Percentiles rank a stretch among this genome's conserved stretches.
Conservation (phyloP, 805 yeast genomes). For the Pichia thaimueangensis region DNA sequence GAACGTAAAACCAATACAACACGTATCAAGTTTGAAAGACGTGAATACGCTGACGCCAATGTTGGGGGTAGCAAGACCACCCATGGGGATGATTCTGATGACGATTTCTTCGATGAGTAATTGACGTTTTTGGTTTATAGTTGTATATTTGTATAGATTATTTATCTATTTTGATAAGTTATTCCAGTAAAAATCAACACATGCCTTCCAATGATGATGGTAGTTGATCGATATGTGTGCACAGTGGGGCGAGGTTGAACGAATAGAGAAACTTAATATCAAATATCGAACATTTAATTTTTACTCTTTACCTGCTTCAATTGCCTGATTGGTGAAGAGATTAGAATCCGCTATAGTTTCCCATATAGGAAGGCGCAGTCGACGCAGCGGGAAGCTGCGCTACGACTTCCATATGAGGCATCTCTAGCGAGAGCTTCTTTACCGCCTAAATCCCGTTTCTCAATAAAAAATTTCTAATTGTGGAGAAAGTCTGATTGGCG, state of each 20-base stretch:
- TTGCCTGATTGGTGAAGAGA: not conserved
- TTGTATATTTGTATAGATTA: no score
- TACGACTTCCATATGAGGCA: no score
- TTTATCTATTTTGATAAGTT: no score
- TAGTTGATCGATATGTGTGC: no score
- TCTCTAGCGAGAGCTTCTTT: no score
- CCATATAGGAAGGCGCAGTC: slow-evolving; percentile 6
- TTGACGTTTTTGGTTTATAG: no score
- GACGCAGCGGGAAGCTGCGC: not conserved
- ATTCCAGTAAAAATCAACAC: no score
- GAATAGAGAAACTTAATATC: not conserved
- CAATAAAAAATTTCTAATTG: no score
- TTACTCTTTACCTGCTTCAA: not conserved
- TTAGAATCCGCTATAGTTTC: slow-evolving; percentile 9
- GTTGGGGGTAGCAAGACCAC: slow-evolving; percentile 15
- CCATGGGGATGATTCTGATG: slow-evolving; percentile 24
- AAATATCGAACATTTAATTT: not conserved
- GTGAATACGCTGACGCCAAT: slow-evolving; percentile 17
- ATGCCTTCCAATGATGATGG: no score
- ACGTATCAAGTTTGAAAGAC: slow-evolving; percentile 57
- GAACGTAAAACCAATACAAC: slow-evolving; percentile 53
- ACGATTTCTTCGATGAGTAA: slow-evolving; percentile 32
- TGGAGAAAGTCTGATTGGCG: no score
- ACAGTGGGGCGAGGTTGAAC: no score
- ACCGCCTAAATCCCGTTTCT: no score